These are phyloP conservation scores for Dryadomyces quercus-mongolicae DNA, from an alignment of 2,329 filamentous ascomycete species.

Conservation along the genomic window DNA sequence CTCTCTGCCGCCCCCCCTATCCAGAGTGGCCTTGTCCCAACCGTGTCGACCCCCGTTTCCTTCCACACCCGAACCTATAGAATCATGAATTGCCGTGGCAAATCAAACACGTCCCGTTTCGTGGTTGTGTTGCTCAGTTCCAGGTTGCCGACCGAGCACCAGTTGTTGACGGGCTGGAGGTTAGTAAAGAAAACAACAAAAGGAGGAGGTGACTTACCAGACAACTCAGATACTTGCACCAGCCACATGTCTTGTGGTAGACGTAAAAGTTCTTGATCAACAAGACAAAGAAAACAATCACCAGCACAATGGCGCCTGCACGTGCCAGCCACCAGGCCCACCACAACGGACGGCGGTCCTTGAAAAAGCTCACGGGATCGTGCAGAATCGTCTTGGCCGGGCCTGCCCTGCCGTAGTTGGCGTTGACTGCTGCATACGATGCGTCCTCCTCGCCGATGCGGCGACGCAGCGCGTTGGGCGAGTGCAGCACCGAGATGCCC, in stretches of 20 bases:
- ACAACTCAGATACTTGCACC: conserved; percentile 95
- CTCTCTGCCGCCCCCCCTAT: too few relatives aligned
- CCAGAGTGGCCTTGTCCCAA: too few relatives aligned
- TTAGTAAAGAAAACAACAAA: not conserved
- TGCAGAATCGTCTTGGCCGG: conserved; percentile 44
- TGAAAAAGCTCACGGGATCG: conserved; percentile 69
- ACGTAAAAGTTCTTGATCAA: conserved; percentile 87
- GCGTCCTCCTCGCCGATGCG: conserved; percentile 58
- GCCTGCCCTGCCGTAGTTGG: conserved; percentile 25
- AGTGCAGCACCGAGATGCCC: conserved; percentile 78
- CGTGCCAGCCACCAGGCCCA: conserved; percentile 95
- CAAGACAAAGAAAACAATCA: conserved; percentile 74
- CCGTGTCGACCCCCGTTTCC: too few relatives aligned
- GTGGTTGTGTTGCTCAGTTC: conserved; percentile 12
- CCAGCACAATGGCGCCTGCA: conserved; percentile 63
- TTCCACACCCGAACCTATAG: not conserved
- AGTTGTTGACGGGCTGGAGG: conserved; percentile 44
- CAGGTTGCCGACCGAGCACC: conserved; percentile 44
- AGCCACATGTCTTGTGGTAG: conserved; percentile 61
- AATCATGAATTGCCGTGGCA: not conserved
- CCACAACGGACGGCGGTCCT: conserved; percentile 84
- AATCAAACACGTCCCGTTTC: conserved; percentile 13
- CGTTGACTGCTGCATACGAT: conserved; percentile 58
- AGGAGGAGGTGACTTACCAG: conserved; percentile 52
- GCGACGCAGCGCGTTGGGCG: conserved; percentile 66